Conservation (phyloP, 1,284 basidiomycete species). For the Sporisorium graminicola region DNA sequence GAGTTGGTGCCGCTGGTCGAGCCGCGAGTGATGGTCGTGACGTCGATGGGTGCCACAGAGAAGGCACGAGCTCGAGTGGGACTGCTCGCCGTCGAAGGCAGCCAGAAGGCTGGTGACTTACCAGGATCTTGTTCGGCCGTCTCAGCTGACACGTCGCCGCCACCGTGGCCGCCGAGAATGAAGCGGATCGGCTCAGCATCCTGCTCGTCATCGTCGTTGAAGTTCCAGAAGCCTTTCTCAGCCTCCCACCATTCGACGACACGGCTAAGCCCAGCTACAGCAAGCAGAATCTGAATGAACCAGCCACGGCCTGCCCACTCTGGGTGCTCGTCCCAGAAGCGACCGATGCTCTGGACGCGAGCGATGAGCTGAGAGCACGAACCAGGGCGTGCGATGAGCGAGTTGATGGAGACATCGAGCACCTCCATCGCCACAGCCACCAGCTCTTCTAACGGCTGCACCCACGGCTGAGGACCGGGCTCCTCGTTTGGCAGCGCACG, state of each 20-base stretch:
- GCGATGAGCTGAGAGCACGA: slow-evolving; percentile 88
- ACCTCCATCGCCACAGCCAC: slow-evolving; percentile 96
- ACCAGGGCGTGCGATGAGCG: slow-evolving; percentile 86
- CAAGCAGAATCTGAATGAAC: slow-evolving; percentile 90
- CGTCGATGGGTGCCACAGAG: slow-evolving; percentile 20
- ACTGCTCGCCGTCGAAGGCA: slow-evolving; percentile 32
- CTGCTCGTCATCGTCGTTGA: slow-evolving; percentile 84
- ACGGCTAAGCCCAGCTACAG: slow-evolving; percentile 93
- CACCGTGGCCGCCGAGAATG: slow-evolving; percentile 44
- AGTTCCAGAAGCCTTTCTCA: slow-evolving; percentile 99
- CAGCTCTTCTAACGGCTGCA: slow-evolving; percentile 89
- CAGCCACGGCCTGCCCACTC: slow-evolving; percentile 98
- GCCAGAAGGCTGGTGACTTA: slow-evolving; percentile 27
- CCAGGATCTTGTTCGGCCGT: slow-evolving; percentile 16
- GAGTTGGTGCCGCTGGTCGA: slow-evolving; percentile 55
- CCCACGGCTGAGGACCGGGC: slow-evolving; percentile 67
- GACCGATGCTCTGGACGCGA: slow-evolving; percentile 89
- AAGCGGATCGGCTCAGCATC: slow-evolving; percentile 70
- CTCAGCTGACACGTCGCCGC: slow-evolving; percentile 24
- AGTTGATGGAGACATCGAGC: slow-evolving; percentile 85
- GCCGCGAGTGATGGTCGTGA: slow-evolving; percentile 1
- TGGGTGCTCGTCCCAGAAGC: slow-evolving; percentile 95
- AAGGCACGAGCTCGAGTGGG: slow-evolving; percentile 34
- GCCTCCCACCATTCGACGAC: slow-evolving; percentile 99
- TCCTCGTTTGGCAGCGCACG: slow-evolving; percentile 56